Conservation (phyloP, 768 basidiomycete genomes). For the Tylopilus rubrobrunneus region DNA sequence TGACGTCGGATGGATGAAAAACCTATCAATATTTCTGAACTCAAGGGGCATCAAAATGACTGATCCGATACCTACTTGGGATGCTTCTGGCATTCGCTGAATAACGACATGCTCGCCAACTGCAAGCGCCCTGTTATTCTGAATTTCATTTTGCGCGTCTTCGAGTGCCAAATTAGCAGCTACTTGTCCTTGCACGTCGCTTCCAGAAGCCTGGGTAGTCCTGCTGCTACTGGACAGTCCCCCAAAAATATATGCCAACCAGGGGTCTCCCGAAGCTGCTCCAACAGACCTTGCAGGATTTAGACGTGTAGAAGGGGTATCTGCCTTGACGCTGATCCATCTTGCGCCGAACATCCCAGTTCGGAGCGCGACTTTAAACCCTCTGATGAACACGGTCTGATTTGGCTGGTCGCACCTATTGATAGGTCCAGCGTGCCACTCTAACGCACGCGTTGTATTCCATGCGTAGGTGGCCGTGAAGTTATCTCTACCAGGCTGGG, state of each 20-base stretch:
- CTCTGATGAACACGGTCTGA: conserved; percentile 27
- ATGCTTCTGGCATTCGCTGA: neutral
- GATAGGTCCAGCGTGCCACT: conserved; percentile 12
- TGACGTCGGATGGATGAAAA: neutral
- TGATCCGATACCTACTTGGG: neutral
- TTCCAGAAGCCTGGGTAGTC: neutral
- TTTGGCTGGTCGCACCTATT: conserved; percentile 4
- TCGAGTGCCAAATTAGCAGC: neutral
- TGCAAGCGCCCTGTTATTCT: neutral
- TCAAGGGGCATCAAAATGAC: neutral
- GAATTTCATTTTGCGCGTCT: neutral
- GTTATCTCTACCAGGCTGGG: neutral
- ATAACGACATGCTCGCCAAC: neutral
- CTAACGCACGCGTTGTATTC: conserved; percentile 5
- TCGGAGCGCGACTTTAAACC: conserved; percentile 22
- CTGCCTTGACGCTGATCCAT: neutral
- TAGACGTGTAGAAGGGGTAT: neutral
- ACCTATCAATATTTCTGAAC: neutral
- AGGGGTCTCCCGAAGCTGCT: neutral
- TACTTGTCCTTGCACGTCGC: neutral
- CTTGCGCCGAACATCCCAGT: neutral
- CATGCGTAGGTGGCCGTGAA: conserved; percentile 7
- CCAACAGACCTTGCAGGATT: neutral
- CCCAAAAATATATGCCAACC: neutral
- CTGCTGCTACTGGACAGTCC: neutral